Conservation (phyloP, 768 basidiomycete species). For the Sporobolomyces phaffii region DNA sequence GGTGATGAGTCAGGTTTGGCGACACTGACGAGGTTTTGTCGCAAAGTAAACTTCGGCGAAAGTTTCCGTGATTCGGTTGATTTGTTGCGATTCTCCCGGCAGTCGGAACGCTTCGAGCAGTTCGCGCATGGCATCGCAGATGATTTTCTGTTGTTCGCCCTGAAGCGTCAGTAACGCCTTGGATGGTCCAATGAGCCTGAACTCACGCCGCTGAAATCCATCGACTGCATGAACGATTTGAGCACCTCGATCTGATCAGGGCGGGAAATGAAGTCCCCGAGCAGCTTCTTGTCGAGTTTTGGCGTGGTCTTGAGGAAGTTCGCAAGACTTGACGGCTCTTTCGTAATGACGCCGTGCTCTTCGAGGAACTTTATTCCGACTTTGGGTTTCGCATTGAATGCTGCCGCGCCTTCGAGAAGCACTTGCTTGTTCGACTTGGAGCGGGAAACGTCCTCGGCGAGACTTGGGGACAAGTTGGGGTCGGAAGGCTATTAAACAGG, state of each 20-base stretch:
- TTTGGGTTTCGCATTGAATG: constrained; percentile 92
- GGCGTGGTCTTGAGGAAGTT: constrained; percentile 76
- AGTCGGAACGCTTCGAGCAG: constrained; percentile 86
- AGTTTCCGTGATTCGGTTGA: constrained; percentile 83
- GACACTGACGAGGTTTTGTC: constrained; percentile 62
- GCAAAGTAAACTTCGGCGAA: constrained; percentile 90
- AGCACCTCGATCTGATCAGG: constrained; percentile 79
- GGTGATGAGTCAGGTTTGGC: neutral
- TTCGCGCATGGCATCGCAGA: constrained; percentile 94
- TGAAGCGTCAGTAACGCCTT: too few species aligned
- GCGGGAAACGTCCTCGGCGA: constrained; percentile 57
- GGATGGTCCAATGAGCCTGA: neutral
- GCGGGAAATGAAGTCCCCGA: constrained; percentile 87
- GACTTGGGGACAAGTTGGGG: constrained; percentile 36
- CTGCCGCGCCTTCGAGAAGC: constrained; percentile 70
- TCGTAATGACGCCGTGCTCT: constrained; percentile 73
- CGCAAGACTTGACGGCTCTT: constrained; percentile 59
- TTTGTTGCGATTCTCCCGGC: constrained; percentile 92
- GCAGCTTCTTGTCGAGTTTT: constrained; percentile 79
- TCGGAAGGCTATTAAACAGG: neutral
- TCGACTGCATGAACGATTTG: constrained; percentile 76
- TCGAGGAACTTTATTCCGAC: constrained; percentile 81
- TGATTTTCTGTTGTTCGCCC: constrained; percentile 63
- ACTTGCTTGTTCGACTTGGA: constrained; percentile 80
- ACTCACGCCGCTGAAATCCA: constrained; percentile 80